These are phyloP conservation scores for Claviceps sp. DNA, from an alignment of 2,329 filamentous ascomycete species.

Conservation along the genomic window DNA sequence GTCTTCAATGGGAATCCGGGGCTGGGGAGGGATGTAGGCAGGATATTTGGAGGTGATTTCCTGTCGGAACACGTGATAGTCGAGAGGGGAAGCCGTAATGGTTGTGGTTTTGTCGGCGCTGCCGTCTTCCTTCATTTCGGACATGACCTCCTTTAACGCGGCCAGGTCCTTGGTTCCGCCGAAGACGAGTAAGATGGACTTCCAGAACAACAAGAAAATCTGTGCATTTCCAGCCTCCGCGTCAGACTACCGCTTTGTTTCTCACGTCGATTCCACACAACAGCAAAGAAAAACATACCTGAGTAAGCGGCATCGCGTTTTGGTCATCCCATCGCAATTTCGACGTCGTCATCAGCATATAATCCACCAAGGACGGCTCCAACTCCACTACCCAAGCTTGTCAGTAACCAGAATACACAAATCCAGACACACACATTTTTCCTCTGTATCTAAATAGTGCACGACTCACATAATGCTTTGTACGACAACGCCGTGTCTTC, in stretches of 20 bases:
- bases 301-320: slow-evolving; percentile 45
- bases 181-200: slow-evolving; percentile 74
- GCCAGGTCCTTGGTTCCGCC: slow-evolving; percentile 65
- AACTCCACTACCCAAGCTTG: slow-evolving; percentile 32
- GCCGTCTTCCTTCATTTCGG: slow-evolving; percentile 32
- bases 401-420: neutral
- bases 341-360: slow-evolving; percentile 55
- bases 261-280: neutral
- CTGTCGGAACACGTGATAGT: slow-evolving; percentile 92
- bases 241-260: neutral
- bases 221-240: slow-evolving; percentile 19
- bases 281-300: slow-evolving; percentile 28
- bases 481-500: slow-evolving; percentile 33
- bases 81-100: slow-evolving; percentile 84
- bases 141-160: slow-evolving; percentile 58
- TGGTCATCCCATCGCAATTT: slow-evolving; percentile 63
- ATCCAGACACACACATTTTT: neutral
- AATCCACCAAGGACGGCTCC: slow-evolving; percentile 55
- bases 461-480: slow-evolving; percentile 35
- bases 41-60: slow-evolving; percentile 98
- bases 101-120: slow-evolving; percentile 59
- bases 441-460: neutral
- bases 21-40: slow-evolving; percentile 80
- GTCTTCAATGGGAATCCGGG: slow-evolving; percentile 70
- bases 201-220: slow-evolving; percentile 81